Evolutionary conservation across 2,329 filamentous ascomycete species (phyloP).

Genomic region (Fusarium sp.): DNA sequence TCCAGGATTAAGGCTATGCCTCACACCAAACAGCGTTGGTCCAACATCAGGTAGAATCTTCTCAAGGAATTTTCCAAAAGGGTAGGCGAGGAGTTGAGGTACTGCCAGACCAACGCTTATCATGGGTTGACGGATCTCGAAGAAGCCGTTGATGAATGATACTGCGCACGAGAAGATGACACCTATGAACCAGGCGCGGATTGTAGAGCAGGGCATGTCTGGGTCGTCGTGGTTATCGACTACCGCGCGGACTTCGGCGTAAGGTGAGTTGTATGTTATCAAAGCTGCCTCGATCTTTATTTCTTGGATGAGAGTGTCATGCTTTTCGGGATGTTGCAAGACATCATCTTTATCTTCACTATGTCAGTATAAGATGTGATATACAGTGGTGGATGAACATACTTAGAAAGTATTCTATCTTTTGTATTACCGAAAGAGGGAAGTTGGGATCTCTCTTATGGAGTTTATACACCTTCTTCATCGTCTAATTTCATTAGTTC

Average conservation of each 20-base stretch:
- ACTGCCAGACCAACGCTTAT: constrained; percentile 65
- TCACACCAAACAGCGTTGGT: constrained; percentile 58
- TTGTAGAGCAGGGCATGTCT: constrained; percentile 62
- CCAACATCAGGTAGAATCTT: constrained; percentile 61
- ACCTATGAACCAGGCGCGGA: constrained; percentile 66
- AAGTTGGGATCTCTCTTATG: constrained; percentile 55
- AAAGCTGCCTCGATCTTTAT: constrained; percentile 64
- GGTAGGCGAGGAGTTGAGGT: constrained; percentile 67
- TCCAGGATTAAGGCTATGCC: constrained; percentile 65
- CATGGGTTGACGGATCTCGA: constrained; percentile 65
- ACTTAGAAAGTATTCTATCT: constrained; percentile 52
- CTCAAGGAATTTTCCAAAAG: constrained; percentile 63
- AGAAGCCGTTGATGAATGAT: constrained; percentile 66
- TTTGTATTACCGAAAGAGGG: constrained; percentile 49
- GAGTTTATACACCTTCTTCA: constrained; percentile 49
- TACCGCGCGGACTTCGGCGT: constrained; percentile 65
- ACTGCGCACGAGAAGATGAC: constrained; percentile 60
- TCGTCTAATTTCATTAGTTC: constrained; percentile 42
- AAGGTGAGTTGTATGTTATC: constrained; percentile 65
- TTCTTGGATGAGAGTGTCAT: constrained; percentile 57
- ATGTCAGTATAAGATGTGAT: background rate
- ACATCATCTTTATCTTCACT: constrained; percentile 46
- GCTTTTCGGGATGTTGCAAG: constrained; percentile 52
- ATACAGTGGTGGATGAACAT: constrained; percentile 21
- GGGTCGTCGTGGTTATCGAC: constrained; percentile 65